Evolutionary conservation across 75 land plant genomes (phyloP).

Genomic region (Picea sitchensis): DNA sequence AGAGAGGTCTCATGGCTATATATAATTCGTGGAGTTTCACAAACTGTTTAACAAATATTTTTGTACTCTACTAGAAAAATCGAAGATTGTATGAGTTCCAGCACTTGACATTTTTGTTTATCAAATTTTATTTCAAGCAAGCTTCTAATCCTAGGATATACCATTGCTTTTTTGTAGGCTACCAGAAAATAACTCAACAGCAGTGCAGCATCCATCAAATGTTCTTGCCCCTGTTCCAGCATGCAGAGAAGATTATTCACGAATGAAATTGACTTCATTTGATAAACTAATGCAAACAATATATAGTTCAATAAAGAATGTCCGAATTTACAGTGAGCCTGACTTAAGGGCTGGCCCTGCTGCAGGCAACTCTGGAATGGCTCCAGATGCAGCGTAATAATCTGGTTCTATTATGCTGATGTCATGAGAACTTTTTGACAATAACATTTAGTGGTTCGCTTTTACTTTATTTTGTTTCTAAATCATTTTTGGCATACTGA

Average conservation of each 20-base stretch:
- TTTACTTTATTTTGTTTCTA: neutral
- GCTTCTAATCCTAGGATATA: neutral
- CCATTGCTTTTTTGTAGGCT: constrained; percentile 15
- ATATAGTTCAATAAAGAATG: constrained; percentile 72
- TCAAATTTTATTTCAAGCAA: neutral
- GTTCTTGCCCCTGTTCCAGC: constrained; percentile 53
- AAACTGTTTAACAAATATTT: neutral
- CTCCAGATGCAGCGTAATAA: constrained; percentile 95
- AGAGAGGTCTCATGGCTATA: neutral
- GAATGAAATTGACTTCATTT: constrained; percentile 82
- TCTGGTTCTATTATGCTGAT: neutral
- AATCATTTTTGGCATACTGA: neutral
- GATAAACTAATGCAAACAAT: constrained; percentile 73
- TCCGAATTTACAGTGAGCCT: constrained; percentile 68
- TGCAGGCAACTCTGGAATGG: constrained; percentile 57
- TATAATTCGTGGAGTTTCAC: neutral
- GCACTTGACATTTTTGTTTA: neutral
- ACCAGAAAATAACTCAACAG: neutral
- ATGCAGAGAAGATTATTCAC: constrained; percentile 48
- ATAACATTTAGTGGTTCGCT: neutral
- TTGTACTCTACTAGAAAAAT: neutral
- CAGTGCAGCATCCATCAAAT: constrained; percentile 11
- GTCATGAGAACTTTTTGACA: no score
- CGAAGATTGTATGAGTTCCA: neutral
- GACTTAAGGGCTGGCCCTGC: constrained; percentile 36